Evolutionary conservation across 129 eudicot genomes (phyloP).

Genomic region (Artemisia argyi): DNA sequence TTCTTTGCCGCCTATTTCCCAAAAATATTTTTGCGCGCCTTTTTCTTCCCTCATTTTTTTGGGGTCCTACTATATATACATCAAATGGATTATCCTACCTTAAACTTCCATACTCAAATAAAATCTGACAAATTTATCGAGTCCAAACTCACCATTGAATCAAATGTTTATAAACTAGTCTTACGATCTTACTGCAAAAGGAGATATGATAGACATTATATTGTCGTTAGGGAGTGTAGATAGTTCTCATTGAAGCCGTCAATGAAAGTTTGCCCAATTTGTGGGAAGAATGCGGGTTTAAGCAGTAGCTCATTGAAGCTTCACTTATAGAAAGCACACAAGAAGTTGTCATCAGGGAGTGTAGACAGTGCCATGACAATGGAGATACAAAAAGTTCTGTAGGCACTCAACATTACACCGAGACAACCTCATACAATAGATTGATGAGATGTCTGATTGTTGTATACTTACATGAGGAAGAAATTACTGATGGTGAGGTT

Average conservation of each 20-base stretch:
- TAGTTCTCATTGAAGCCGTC: too few relatives aligned
- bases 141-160: background rate
- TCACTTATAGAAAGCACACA: slow-evolving; percentile 92
- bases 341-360: slow-evolving; percentile 85
- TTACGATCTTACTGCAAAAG: background rate
- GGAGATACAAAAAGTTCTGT: slow-evolving; percentile 93
- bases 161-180: background rate
- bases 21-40: too few relatives aligned
- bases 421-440: slow-evolving; percentile 56
- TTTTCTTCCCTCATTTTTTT: too few relatives aligned
- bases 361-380: slow-evolving; percentile 98
- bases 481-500: background rate
- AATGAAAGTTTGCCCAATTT: slow-evolving; percentile 88
- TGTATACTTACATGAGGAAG: slow-evolving; percentile 11
- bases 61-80: too few relatives aligned
- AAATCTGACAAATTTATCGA: too few relatives aligned
- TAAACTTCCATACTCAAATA: background rate
- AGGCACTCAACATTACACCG: slow-evolving; percentile 65
- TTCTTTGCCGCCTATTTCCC: too few relatives aligned
- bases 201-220: too few relatives aligned
- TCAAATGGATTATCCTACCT: too few relatives aligned
- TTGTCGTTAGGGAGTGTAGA: too few relatives aligned
- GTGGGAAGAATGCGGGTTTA: slow-evolving; percentile 91
- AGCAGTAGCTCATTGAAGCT: slow-evolving; percentile 94
- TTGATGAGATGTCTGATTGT: slow-evolving; percentile 9